Evolutionary conservation across 2,329 filamentous ascomycete species (phyloP).

Genomic region (Trichoderma endophyticum): DNA sequence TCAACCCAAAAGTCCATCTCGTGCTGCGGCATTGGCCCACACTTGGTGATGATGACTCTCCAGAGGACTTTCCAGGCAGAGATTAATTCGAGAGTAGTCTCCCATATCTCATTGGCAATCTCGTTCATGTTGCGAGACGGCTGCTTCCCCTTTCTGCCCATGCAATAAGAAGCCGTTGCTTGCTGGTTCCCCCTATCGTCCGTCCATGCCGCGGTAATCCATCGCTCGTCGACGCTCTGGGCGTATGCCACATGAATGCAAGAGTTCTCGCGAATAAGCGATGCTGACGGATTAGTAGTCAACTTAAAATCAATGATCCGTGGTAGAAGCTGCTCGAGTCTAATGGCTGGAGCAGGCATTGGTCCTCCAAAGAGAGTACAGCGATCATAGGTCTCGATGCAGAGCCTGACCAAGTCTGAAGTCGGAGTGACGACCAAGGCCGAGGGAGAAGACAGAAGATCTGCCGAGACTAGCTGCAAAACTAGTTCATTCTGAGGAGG

Average conservation of each 20-base stretch:
- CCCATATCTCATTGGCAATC: conserved; percentile 74
- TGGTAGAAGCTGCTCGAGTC: conserved; percentile 67
- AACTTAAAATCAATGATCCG: conserved; percentile 74
- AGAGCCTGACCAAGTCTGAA: conserved; percentile 58
- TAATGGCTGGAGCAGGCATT: conserved; percentile 65
- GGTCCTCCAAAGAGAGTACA: conserved; percentile 58
- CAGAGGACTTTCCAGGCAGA: conserved; percentile 68
- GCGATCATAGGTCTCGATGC: conserved; percentile 74
- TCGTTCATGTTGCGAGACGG: conserved; percentile 55
- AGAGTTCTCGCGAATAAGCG: conserved; percentile 73
- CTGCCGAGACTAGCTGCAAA: conserved; percentile 70
- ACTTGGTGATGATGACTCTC: conserved; percentile 73
- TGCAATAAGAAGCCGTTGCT: conserved; percentile 69
- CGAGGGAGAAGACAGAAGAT: conserved; percentile 62
- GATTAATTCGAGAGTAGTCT: conserved; percentile 71
- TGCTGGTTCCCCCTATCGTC: conserved; percentile 73
- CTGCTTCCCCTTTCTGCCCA: conserved; percentile 56
- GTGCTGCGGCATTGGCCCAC: conserved; percentile 62
- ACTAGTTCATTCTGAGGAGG: conserved; percentile 62
- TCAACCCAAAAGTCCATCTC: conserved; percentile 61
- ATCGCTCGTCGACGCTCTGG: conserved; percentile 69
- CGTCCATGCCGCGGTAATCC: conserved; percentile 79
- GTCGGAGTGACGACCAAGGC: conserved; percentile 61
- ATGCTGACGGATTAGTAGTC: conserved; percentile 62
- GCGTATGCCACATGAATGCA: conserved; percentile 79